Conservation (phyloP, 345 rosid genomes). For the Excoecaria cochinchinensis region DNA sequence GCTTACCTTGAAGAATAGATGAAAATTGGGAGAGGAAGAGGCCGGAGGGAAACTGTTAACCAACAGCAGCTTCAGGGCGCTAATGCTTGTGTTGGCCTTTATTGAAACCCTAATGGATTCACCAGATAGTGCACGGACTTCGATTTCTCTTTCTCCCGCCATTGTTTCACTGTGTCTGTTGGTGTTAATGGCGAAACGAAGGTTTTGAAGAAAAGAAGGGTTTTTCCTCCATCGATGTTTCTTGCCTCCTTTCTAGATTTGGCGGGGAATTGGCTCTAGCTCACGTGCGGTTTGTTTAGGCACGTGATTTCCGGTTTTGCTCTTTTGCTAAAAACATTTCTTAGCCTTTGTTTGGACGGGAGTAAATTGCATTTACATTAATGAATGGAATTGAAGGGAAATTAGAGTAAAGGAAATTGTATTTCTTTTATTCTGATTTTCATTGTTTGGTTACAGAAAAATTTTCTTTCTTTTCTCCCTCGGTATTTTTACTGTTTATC, state of each 20-base stretch:
- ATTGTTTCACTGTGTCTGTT: background rate
- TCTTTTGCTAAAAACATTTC: background rate
- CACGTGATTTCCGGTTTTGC: background rate
- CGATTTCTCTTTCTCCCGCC: constrained; percentile 45
- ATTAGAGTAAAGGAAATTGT: too few species aligned
- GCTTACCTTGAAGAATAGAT: constrained; percentile 71
- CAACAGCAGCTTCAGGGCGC: constrained; percentile 60
- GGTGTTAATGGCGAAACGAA: background rate
- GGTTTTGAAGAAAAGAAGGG: background rate
- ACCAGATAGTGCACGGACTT: constrained; percentile 61
- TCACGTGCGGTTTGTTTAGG: constrained; percentile 2
- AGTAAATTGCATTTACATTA: too few species aligned
- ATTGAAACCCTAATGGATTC: constrained; percentile 48
- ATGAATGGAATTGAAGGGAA: too few species aligned
- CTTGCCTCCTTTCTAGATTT: background rate
- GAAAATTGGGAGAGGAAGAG: constrained; percentile 63
- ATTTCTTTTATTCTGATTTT: too few species aligned
- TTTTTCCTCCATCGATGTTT: background rate
- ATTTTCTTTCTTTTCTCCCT: too few species aligned
- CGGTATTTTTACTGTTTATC: too few species aligned
- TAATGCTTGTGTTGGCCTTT: constrained; percentile 37
- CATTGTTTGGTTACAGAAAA: too few species aligned
- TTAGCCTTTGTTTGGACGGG: too few species aligned
- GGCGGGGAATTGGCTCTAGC: background rate
- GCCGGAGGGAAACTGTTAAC: constrained; percentile 60